These are phyloP conservation scores for Aspergillus japonicus DNA, from an alignment of 2,329 filamentous ascomycete genomes.

Conservation along the genomic window DNA sequence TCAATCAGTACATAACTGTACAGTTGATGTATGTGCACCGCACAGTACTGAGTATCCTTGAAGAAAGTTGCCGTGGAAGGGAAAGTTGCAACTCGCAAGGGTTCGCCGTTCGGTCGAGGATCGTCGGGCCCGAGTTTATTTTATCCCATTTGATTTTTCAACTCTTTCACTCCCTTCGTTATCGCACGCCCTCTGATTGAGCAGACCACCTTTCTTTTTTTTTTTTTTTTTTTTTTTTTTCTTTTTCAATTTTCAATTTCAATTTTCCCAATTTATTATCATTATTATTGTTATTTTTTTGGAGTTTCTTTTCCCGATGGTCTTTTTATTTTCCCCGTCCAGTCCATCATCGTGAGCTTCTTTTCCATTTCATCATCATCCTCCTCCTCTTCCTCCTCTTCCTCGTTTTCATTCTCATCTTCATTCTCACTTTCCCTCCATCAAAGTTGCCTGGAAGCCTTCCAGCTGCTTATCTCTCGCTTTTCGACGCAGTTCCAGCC, in stretches of 20 bases:
- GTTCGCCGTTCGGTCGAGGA: constrained; percentile 3
- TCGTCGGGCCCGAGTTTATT: constrained; percentile 13
- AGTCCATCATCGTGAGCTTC: neutral
- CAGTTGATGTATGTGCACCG: no score
- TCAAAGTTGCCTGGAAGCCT: no score
- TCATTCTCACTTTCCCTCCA: neutral
- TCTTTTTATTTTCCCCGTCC: neutral
- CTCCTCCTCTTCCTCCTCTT: neutral
- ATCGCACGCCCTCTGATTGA: constrained; percentile 1
- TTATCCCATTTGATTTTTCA: constrained; percentile 20
- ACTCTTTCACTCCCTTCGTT: constrained; percentile 9
- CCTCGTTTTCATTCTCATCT: neutral
- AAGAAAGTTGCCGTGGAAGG: neutral
- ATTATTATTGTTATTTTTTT: constrained; percentile 1
- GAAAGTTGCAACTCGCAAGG: neutral
- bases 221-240: no score
- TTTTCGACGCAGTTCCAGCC: neutral
- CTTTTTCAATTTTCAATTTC: neutral
- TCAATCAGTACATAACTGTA: neutral
- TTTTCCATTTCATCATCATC: neutral
- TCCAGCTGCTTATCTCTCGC: no score
- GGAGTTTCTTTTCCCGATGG: neutral
- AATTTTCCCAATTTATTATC: constrained; percentile 6
- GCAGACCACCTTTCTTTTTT: constrained; percentile 7
- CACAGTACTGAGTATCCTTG: no score